Base-by-base conservation (phyloP, 2,329 filamentous ascomycete genomes). In the Aspergillus sp. region DNA sequence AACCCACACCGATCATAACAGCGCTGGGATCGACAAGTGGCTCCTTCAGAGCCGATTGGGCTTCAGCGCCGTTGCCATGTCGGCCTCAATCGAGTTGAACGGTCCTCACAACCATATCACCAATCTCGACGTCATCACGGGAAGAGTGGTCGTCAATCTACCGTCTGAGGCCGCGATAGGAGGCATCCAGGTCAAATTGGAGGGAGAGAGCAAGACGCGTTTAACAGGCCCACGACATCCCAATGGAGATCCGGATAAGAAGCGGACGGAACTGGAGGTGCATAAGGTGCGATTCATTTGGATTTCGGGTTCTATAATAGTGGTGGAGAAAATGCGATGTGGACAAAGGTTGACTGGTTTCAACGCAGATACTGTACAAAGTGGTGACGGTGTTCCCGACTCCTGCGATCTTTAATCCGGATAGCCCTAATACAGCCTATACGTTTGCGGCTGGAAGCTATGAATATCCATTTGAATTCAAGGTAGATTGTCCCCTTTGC, bases 401-500 rank as follows among this genome's bases (percentile, higher is more conserved):
- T 2, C 62, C 67, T 2, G 70, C 70, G 38, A 55, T 75, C 23
- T 63, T 68, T 49, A 66, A 70, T 45, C 54, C 61, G 39, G 61
- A 61, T 7, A 54, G 59, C 35, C 62, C 61, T 3, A 63, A 62
- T 41, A 58, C 67, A 10, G 62, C 64, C 6, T 76, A 71, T 55
- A 76, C 72, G 1, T 68, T 76, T 48, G 63, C 68, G 9, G 50
- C 71, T 3, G 74, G 74, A 6, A 65, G 63, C 45, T 74, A 76
- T 55, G 67, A 74, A 53, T 76, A 75, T 53, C 72, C 73, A 1
- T 76, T 76, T 46, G 57, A 63, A 27, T 76, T 76, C 64, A 76
- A 75, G 65, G 73, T 75, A 49, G 19, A 23, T 19, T 6, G 2
- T 6, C 39, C 7, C 13, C 4, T 5, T 33, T 17, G 12, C 9